Evolutionary conservation across 2,329 filamentous ascomycete genomes (phyloP), one percentile per base, ranked within the genome.

Genomic region (Alternaria hordeiaustralica): DNA sequence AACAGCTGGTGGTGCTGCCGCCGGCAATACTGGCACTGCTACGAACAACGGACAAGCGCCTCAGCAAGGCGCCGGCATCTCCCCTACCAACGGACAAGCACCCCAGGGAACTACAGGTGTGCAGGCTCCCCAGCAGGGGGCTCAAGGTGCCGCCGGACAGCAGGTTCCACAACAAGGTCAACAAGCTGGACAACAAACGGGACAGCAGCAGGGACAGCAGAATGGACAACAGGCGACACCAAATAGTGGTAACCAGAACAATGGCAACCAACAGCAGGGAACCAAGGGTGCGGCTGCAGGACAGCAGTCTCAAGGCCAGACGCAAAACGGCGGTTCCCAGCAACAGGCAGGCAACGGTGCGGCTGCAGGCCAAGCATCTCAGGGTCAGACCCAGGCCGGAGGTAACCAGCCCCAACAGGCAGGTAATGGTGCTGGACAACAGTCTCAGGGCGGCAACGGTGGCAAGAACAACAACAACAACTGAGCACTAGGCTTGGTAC

Each of bases 101-200:
- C 26, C 47, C 26, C 47, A 51, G 26, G 47, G 30, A n/a, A 54
- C 43, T 11, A 26, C 43, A 25, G 60, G 55, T 30, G 44, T 36
- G 13, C 60, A 62, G 21, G 15, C 18, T 25, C 18, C 60, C 18
- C 60, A 59, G 28, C 55, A 62, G 25, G 60, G 55, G 3, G 12
- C 25, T 36, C 57, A 59, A 23, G 56, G 47, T n/a, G 21, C 55
- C 33, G 28, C 56, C 12, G 46, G 53, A 21, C 59, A 58, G 28
- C 63, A 63, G 41, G 51, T 58, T 49, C 18, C 18, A n/a, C 66
- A 53, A 33, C 49, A 67, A n/a, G 61, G 51, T 5, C 60, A 66
- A 30, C 58, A 66, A 25, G 51, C 50, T 20, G 47, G 36, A 13
- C 26, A 46, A 25, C 62, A 67, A 45, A 55, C 44, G 18, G 47